Conservation (phyloP, 192 early-diverging fungal genomes). For the Polychytrium aggregatum region DNA sequence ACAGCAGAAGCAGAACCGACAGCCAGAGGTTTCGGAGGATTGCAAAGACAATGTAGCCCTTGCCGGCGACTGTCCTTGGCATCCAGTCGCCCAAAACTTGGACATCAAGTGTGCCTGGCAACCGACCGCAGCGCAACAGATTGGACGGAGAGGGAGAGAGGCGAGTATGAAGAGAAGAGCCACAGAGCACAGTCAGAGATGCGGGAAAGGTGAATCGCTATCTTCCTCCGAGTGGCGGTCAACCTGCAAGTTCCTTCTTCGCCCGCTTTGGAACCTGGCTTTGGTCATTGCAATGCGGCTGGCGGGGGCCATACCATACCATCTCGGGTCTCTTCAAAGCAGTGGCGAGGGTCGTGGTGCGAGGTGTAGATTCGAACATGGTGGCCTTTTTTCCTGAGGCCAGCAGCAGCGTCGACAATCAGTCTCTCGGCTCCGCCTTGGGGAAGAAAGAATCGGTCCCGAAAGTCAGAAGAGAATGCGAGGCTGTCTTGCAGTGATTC, state of each 20-base stretch:
- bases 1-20: constrained; percentile 34
- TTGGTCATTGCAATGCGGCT: too few relatives aligned
- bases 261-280: too few relatives aligned
- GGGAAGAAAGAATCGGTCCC: not conserved
- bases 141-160: too few relatives aligned
- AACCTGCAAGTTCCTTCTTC: too few relatives aligned
- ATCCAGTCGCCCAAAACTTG: constrained; percentile 61
- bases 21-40: constrained; percentile 66
- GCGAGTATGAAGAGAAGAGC: too few relatives aligned
- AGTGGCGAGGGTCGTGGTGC: constrained; percentile 77
- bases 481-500: not conserved
- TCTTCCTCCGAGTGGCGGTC: too few relatives aligned
- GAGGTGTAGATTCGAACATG: constrained; percentile 73
- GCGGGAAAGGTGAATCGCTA: too few relatives aligned
- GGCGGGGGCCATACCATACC: too few relatives aligned
- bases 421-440: constrained; percentile 87
- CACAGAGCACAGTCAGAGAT: too few relatives aligned
- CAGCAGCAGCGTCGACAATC: constrained; percentile 82
- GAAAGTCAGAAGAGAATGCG: constrained; percentile 1
- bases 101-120: constrained; percentile 65
- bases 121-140: too few relatives aligned
- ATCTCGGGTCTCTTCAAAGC: constrained; percentile 85
- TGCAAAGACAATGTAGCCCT: constrained; percentile 71
- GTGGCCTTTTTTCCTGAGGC: constrained; percentile 71
- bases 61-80: constrained; percentile 59